These are phyloP conservation scores for Margaritispora aquatica DNA, from an alignment of 495 filamentous ascomycete genomes.

Conservation along the genomic window DNA sequence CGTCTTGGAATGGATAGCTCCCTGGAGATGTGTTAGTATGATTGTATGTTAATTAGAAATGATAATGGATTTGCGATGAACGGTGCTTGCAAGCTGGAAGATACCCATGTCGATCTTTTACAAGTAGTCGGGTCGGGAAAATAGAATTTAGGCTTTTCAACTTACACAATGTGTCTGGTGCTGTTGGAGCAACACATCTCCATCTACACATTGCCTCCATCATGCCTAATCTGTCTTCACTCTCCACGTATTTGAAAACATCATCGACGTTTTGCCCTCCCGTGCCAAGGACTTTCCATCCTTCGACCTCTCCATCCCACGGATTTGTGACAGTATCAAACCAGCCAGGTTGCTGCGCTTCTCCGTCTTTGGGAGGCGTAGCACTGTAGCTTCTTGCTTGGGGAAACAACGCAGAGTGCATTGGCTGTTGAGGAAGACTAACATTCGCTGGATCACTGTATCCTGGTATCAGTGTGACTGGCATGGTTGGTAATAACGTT, in stretches of 20 bases:
- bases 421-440: constrained; percentile 72
- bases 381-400: constrained; percentile 61
- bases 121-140: background rate
- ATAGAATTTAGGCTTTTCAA: constrained; percentile 7
- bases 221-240: constrained; percentile 69
- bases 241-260: constrained; percentile 80
- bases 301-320: constrained; percentile 83
- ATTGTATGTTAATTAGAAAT: background rate
- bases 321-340: constrained; percentile 92
- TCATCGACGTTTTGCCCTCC: constrained; percentile 93
- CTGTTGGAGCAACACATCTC: constrained; percentile 88
- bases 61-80: no score
- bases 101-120: background rate
- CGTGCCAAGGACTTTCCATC: constrained; percentile 76
- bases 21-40: constrained; percentile 39
- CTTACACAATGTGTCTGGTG: constrained; percentile 93
- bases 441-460: constrained; percentile 72
- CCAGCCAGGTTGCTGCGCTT: constrained; percentile 59
- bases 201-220: constrained; percentile 91
- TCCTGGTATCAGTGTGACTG: constrained; percentile 75
- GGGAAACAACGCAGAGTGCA: constrained; percentile 79
- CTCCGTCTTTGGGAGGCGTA: constrained; percentile 35
- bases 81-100: no score
- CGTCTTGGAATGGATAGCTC: constrained; percentile 91
- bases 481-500: constrained; percentile 71